Percentiles rank a stretch among this genome's conserved stretches.
These are phyloP conservation scores for Nakazawaea populi DNA, from an alignment of 805 yeast species.

Conservation along the genomic window DNA sequence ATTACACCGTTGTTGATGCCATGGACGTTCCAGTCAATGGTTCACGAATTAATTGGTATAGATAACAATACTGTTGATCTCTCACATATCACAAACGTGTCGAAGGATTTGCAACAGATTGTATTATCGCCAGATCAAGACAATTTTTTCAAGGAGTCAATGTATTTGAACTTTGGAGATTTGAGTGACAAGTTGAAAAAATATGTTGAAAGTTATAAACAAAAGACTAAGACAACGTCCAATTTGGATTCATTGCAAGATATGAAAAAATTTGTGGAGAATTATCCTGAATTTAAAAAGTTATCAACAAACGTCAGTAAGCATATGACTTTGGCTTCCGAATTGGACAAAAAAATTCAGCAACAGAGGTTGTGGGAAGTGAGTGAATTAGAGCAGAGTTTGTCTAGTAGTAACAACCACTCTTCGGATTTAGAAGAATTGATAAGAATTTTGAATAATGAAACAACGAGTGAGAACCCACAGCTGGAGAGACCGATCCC, in stretches of 20 bases:
- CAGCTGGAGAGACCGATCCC: constrained; percentile 23
- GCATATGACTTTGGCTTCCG: constrained; percentile 87
- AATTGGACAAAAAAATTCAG: constrained; percentile 71
- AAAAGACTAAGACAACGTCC: constrained; percentile 68
- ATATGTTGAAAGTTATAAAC: constrained; percentile 77
- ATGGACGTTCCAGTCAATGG: constrained; percentile 98
- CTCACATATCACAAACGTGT: constrained; percentile 45
- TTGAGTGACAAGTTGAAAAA: constrained; percentile 81
- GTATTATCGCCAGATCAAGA: constrained; percentile 68
- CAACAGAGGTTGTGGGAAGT: constrained; percentile 68
- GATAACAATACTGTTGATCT: constrained; percentile 74
- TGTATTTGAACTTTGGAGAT: constrained; percentile 92
- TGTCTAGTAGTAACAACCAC: constrained; percentile 60
- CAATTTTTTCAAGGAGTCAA: constrained; percentile 67
- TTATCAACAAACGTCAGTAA: constrained; percentile 84
- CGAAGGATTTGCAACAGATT: constrained; percentile 57
- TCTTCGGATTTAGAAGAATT: constrained; percentile 50
- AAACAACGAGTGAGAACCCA: constrained; percentile 17
- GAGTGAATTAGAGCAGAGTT: constrained; percentile 84
- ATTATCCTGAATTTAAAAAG: constrained; percentile 90
- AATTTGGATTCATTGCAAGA: constrained; percentile 78
- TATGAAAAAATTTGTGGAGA: constrained; percentile 85
- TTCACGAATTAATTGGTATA: constrained; percentile 85
- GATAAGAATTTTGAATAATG: constrained; percentile 39
- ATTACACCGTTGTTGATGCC: constrained; percentile 88